phyloP scores from a whole-genome alignment of 2,329 filamentous ascomycete genomes.

The Aureobasidium zeae region DNA sequence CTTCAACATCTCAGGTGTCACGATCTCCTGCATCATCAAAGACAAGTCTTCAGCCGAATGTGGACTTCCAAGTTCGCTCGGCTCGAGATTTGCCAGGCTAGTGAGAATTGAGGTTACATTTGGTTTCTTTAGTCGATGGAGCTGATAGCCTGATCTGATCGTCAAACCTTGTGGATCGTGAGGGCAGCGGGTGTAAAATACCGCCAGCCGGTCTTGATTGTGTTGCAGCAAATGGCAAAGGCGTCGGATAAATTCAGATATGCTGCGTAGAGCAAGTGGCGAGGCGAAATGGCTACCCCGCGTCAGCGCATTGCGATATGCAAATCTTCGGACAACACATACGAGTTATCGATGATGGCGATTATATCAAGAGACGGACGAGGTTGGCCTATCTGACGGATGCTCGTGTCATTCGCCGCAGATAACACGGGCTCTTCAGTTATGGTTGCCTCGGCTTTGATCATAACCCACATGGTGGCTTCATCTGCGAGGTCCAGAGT shows the following conservation, averaged over 20 bases:
- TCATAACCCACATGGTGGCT: slow-evolving; percentile 5
- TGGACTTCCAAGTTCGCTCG: neutral
- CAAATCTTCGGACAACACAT: slow-evolving; percentile 16
- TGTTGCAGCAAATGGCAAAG: slow-evolving; percentile 9
- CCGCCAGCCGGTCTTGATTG: slow-evolving; percentile 7
- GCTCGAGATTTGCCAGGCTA: neutral
- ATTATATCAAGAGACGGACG: slow-evolving; percentile 25
- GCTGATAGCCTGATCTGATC: slow-evolving; percentile 5
- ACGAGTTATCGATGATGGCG: slow-evolving; percentile 33
- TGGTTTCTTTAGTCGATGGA: slow-evolving; percentile 9
- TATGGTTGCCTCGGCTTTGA: slow-evolving; percentile 9
- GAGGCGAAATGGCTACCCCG: slow-evolving; percentile 7
- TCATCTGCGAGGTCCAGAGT: slow-evolving; percentile 8
- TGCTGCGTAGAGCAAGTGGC: neutral
- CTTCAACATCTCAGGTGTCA: neutral
- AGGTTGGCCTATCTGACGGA: neutral
- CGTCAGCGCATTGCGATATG: neutral
- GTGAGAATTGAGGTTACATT: neutral
- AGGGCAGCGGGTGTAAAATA: slow-evolving; percentile 4
- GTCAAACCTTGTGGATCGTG: slow-evolving; percentile 6
- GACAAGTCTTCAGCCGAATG: neutral
- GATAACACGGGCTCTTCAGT: no score
- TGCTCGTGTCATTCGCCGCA: neutral
- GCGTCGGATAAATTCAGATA: neutral
- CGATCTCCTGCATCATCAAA: neutral